Percentiles rank a stretch among this genome's conserved stretches.
phyloP scores from a whole-genome alignment of 306 rosid genomes.

The Corylus heterophylla region DNA sequence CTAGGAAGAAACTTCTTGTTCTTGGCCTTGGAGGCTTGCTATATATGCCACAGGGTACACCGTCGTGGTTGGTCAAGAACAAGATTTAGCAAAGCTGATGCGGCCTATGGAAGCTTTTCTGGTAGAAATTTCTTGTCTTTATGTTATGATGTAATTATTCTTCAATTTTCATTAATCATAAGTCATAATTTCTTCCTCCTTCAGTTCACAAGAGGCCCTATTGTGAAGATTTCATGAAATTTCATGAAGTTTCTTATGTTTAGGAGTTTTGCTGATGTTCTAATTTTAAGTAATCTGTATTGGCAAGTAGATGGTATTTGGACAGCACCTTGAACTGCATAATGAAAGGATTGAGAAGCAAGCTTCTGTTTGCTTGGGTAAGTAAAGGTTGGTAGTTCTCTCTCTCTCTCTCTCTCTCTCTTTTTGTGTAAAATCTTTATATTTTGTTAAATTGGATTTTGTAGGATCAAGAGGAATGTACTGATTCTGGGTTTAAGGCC shows the following conservation, averaged over 20 bases:
- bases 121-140: constrained; percentile 4
- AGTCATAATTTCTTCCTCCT: not conserved
- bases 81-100: not conserved
- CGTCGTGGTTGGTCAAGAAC: not conserved
- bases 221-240: constrained; percentile 36
- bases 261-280: not conserved
- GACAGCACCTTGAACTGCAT: constrained; percentile 30
- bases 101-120: not conserved
- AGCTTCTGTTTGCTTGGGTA: constrained; percentile 40
- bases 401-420: too few species aligned
- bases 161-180: not conserved
- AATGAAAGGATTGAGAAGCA: constrained; percentile 22
- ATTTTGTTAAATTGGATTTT: not conserved
- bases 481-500: constrained; percentile 25
- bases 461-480: constrained; percentile 35
- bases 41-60: not conserved
- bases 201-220: constrained; percentile 39
- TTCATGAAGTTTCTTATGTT: not conserved
- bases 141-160: not conserved
- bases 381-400: too few species aligned
- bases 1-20: constrained; percentile 28
- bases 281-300: not conserved
- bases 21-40: constrained; percentile 23
- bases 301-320: constrained; percentile 24
- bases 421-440: too few species aligned